A percentile compares a stretch with the other conserved stretches of the same genome.
phyloP scores from a whole-genome alignment of 208 protist species.

The Acanthamoeba quina region DNA sequence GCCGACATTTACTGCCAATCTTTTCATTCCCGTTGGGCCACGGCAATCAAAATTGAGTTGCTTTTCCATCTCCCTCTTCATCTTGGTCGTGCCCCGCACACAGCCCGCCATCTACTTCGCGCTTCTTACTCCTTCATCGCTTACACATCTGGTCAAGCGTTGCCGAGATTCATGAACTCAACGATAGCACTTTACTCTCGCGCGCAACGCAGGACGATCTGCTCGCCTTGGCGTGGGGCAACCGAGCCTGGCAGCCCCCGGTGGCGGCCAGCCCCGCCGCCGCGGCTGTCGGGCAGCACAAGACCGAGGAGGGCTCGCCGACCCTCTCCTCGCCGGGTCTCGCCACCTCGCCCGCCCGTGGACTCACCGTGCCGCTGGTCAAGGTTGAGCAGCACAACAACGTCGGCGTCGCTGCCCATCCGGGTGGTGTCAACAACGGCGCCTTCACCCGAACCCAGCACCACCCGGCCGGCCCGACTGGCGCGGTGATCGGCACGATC shows the following conservation, averaged over 20 bases:
- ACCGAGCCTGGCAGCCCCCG: conserved; percentile 19
- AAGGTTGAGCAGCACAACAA: background rate
- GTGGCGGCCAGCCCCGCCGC: background rate
- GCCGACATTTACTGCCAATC: no score
- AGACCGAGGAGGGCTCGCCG: background rate
- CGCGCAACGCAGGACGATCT: background rate
- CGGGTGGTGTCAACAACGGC: no score
- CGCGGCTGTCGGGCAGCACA: background rate
- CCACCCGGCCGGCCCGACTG: no score
- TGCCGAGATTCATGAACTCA: no score
- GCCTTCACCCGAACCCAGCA: no score
- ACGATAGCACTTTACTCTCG: background rate
- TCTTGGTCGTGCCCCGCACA: no score
- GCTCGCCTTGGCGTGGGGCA: conserved; percentile 39
- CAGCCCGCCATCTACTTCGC: no score
- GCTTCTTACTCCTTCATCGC: background rate
- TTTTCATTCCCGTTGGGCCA: no score
- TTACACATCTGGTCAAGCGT: no score
- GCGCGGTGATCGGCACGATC: background rate
- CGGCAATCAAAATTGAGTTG: no score
- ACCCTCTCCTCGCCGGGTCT: background rate
- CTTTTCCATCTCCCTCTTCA: no score
- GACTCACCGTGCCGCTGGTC: background rate
- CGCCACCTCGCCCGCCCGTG: background rate
- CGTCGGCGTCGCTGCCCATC: no score